A percentile compares a stretch with the other conserved stretches of the same genome.
Conservation (phyloP, 345 rosid species). For the Citropsis articulata region DNA sequence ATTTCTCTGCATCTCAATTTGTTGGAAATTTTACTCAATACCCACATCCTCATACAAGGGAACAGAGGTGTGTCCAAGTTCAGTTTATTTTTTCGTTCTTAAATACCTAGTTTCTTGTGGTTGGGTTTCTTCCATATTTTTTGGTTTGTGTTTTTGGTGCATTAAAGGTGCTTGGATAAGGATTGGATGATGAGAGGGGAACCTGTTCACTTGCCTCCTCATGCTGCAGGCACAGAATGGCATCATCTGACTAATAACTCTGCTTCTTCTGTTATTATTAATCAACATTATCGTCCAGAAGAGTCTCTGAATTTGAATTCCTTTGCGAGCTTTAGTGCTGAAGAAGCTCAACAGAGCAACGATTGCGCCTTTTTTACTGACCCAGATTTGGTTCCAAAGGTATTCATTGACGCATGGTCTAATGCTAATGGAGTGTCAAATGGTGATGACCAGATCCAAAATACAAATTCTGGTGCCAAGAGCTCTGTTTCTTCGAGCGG, state of each 20-base stretch:
- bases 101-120: too few relatives aligned
- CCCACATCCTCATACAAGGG: slow-evolving; percentile 13
- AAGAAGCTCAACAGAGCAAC: slow-evolving; percentile 16
- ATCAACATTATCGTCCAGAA: slow-evolving; percentile 5
- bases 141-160: not conserved
- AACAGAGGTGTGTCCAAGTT: slow-evolving; percentile 26
- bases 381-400: slow-evolving; percentile 32
- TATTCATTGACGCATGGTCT: slow-evolving; percentile 63
- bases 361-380: slow-evolving; percentile 16
- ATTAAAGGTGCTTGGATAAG: slow-evolving; percentile 29
- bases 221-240: slow-evolving; percentile 27
- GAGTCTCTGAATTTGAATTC: slow-evolving; percentile 29
- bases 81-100: too few relatives aligned
- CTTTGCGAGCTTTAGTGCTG: slow-evolving; percentile 8
- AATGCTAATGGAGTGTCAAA: slow-evolving; percentile 21
- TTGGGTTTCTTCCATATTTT: not conserved
- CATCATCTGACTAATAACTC: slow-evolving; percentile 14
- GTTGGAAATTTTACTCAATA: slow-evolving; percentile 9
- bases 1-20: slow-evolving; percentile 7
- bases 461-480: slow-evolving; percentile 21
- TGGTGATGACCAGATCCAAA: slow-evolving; percentile 7
- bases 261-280: not conserved
- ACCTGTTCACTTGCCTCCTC: slow-evolving; percentile 11
- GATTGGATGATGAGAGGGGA: slow-evolving; percentile 36
- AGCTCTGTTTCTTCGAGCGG: slow-evolving; percentile 36